A percentile compares a stretch with the other conserved stretches of the same genome.
Conservation (phyloP, 352 stramenopile genomes). For the Pythium brachiatum region DNA sequence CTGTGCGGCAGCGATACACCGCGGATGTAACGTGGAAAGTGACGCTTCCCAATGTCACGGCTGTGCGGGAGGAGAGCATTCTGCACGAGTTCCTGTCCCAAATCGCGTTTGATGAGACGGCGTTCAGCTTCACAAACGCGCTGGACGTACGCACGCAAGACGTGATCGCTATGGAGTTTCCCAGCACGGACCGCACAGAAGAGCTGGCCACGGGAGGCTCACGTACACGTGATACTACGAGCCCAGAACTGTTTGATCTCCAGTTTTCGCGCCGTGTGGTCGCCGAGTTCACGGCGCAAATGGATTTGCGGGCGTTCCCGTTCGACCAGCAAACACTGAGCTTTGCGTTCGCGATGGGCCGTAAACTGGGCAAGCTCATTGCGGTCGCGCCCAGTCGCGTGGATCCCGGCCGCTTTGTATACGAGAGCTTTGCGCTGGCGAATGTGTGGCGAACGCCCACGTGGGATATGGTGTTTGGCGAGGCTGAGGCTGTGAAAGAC, state of each 20-base stretch:
- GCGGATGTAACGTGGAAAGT: neutral
- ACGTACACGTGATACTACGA: too few relatives aligned
- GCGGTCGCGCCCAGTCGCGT: too few relatives aligned
- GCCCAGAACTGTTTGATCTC: neutral
- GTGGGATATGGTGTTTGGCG: too few relatives aligned
- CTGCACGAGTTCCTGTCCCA: neutral
- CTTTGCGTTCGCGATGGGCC: neutral
- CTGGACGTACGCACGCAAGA: neutral
- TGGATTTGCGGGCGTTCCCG: constrained; percentile 45
- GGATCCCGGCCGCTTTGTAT: too few relatives aligned
- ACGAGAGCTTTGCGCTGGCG: too few relatives aligned
- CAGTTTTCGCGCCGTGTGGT: neutral
- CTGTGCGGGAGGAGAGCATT: neutral
- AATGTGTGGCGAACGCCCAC: too few relatives aligned
- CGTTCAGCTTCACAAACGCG: neutral
- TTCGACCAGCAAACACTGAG: constrained; percentile 53
- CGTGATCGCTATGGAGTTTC: too few relatives aligned
- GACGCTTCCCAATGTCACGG: neutral
- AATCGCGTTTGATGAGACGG: neutral
- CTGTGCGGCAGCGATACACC: neutral
- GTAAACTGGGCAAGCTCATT: neutral
- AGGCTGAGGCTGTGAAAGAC: too few relatives aligned
- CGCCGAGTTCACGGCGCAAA: constrained; percentile 23
- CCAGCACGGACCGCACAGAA: too few relatives aligned
- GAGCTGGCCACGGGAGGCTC: neutral